Evolutionary conservation across 2,329 filamentous ascomycete genomes (phyloP), one percentile per base, ranked within the genome.

Genomic region (Fusarium xyrophilum): DNA sequence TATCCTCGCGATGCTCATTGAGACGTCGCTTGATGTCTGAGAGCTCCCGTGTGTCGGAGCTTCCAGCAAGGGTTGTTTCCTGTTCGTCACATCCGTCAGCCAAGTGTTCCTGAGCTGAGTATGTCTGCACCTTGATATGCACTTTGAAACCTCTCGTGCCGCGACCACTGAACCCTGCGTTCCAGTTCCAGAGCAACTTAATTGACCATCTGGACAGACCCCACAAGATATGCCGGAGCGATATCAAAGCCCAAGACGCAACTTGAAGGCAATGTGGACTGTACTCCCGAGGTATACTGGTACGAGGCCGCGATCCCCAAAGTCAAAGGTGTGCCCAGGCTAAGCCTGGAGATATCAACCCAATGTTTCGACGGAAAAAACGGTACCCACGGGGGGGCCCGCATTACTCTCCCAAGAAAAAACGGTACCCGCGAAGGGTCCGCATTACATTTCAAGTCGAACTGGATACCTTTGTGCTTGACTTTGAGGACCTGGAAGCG

Each of bases 71-170:
- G 11, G 4, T 11, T 28, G 28, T 12, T 28, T 28, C 28, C 28
- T 28, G 28, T 28, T 12, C 28, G 11, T 40, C 56, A 59, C 57
- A 69, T 67, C 65, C 65, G 55, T 65, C 65, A 71, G 63, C 59
- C 43, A 67, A 67, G 54, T 12, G 28, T 62, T 48, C 21, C 54
- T 5, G 19, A 53, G 58, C 68, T 69, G 65, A 71, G 68, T 71
- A 71, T 69, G 54, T 70, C 68, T 67, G 62, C 59, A 59, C 56
- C 65, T 68, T 21, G 53, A 44, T 59, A 40, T 67, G 51, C 59
- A 69, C 62, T 69, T 13, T 67, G 47, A 12, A 21, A 21, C 11
- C 56, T 51, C 39, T 57, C 1, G 1, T 17, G 36, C 51, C 47
- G 6, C 60, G 12, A 38, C 52, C 36, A 56, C 66, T 66, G 65